Conservation (phyloP, 805 yeast genomes). For the Teunomyces lycoperdinae region DNA sequence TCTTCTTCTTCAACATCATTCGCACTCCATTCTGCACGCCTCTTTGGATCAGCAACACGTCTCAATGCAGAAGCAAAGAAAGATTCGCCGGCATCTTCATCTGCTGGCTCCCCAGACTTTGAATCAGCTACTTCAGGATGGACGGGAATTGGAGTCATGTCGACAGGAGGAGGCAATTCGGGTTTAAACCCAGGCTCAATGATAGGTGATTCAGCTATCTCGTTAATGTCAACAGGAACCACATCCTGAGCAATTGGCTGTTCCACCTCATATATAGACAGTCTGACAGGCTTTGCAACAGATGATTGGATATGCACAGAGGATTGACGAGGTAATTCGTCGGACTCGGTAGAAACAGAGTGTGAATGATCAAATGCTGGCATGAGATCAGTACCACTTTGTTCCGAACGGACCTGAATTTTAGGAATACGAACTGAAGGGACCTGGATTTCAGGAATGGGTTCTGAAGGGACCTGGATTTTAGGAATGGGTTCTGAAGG, state of each 20-base stretch:
- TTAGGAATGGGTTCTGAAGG: background rate
- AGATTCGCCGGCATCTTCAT: background rate
- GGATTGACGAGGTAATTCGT: background rate
- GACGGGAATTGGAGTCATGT: background rate
- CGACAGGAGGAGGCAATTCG: conserved; percentile 1
- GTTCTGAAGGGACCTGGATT: background rate
- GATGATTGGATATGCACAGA: background rate
- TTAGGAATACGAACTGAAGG: background rate
- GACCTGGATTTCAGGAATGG: background rate
- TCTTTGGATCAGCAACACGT: conserved; percentile 1
- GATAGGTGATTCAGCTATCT: background rate
- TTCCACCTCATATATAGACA: background rate
- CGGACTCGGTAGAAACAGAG: background rate
- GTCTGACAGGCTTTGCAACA: conserved; percentile 1
- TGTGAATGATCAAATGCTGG: background rate
- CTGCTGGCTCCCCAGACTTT: background rate
- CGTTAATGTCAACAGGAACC: background rate
- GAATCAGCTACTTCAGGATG: background rate
- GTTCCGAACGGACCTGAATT: background rate
- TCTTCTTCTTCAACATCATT: no score
- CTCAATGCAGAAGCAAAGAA: conserved; percentile 1
- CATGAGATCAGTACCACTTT: no score
- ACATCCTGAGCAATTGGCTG: background rate
- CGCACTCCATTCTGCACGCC: background rate
- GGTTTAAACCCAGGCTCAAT: background rate